A percentile compares a stretch with the other conserved stretches of the same genome.
These are phyloP conservation scores for Rhinocladiella mackenziei DNA, from an alignment of 2,329 filamentous ascomycete species.

Conservation along the genomic window DNA sequence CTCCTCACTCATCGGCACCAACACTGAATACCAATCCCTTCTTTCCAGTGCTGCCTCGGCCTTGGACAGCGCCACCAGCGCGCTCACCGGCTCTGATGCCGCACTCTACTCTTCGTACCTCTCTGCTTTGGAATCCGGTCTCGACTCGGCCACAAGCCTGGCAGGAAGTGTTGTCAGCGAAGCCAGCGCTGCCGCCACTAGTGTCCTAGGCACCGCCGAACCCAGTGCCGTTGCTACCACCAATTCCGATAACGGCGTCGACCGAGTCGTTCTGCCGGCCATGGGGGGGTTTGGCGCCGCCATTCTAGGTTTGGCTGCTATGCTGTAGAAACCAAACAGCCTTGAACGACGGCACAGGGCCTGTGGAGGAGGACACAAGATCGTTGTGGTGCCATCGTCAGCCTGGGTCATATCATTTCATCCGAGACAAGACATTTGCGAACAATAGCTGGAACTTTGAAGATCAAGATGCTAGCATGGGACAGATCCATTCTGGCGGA, in stretches of 20 bases:
- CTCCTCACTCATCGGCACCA: conserved; percentile 13
- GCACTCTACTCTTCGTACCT: conserved; percentile 9
- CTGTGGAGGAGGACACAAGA: too few relatives aligned
- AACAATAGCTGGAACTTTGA: too few relatives aligned
- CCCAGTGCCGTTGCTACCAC: too few relatives aligned
- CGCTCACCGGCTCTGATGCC: conserved; percentile 5
- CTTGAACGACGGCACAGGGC: not conserved
- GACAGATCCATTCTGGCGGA: too few relatives aligned
- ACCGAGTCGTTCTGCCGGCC: conserved; percentile 12
- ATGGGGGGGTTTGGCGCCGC: conserved; percentile 6
- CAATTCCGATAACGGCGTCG: conserved; percentile 8
- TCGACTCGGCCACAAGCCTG: conserved; percentile 5
- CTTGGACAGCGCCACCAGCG: conserved; percentile 10
- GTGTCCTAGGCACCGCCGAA: too few relatives aligned
- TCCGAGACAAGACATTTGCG: too few relatives aligned
- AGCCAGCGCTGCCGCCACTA: not conserved
- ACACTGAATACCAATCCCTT: conserved; percentile 11
- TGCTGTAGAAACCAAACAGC: conserved; percentile 4
- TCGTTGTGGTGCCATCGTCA: too few relatives aligned
- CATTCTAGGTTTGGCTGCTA: conserved; percentile 7
- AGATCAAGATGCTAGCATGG: too few relatives aligned
- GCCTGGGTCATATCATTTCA: too few relatives aligned
- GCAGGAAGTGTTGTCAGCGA: conserved; percentile 5
- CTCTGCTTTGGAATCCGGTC: conserved; percentile 1
- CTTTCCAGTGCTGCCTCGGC: conserved; percentile 13